A percentile compares a stretch with the other conserved stretches of the same genome.
These are phyloP conservation scores for Dendrocalamus sinicus DNA, from an alignment of 176 grass and related monocot genomes.

Conservation along the genomic window DNA sequence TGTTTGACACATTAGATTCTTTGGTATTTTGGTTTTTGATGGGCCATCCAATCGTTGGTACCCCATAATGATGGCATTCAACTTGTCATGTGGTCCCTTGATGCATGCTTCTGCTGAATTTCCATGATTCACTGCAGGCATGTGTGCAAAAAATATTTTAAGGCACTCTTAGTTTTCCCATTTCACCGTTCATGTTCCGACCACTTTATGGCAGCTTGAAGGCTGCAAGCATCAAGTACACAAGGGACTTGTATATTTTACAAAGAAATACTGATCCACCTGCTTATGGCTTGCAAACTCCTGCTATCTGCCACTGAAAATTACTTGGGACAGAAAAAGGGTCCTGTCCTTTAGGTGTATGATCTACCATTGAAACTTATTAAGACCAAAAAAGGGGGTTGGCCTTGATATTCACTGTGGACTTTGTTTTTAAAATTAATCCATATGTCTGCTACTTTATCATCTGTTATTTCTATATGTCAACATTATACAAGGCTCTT, in stretches of 20 bases:
- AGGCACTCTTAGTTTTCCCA: neutral
- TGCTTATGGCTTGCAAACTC: neutral
- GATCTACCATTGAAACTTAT: conserved; percentile 1
- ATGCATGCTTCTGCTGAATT: conserved; percentile 25
- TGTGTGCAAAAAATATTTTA: neutral
- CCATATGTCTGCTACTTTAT: neutral
- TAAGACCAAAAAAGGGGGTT: neutral
- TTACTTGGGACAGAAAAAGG: neutral
- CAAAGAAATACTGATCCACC: neutral
- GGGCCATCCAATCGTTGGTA: conserved; percentile 6
- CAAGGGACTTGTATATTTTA: neutral
- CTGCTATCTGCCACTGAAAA: neutral
- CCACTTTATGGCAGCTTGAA: neutral
- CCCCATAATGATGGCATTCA: neutral
- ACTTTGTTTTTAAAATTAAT: conserved; percentile 31
- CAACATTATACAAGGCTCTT: neutral
- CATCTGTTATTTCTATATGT: conserved; percentile 17
- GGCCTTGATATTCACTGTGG: neutral
- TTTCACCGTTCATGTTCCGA: neutral
- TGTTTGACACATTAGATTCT: neutral
- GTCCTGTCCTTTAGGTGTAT: neutral
- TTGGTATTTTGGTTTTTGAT: conserved; percentile 24
- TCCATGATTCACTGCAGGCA: neutral
- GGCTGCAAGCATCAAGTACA: neutral
- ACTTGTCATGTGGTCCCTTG: conserved; percentile 14